Conservation (phyloP, 257 asterid genomes). For the Ocimum tenuiflorum region DNA sequence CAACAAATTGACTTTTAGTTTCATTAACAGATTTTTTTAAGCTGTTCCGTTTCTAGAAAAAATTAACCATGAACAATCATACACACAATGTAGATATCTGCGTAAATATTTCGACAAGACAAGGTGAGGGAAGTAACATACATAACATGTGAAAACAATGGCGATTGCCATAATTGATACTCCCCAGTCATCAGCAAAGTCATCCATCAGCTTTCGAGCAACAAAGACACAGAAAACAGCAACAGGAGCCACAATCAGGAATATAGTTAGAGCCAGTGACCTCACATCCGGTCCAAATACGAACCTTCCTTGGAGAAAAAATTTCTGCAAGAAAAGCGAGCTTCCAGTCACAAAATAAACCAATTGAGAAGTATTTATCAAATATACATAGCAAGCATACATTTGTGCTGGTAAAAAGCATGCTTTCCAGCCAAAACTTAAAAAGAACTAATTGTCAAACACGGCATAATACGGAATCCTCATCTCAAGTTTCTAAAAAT, state of each 20-base stretch:
- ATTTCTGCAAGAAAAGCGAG: constrained; percentile 51
- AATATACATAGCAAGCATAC: too few species aligned
- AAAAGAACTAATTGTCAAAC: background rate
- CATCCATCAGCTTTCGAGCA: constrained; percentile 75
- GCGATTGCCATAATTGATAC: constrained; percentile 68
- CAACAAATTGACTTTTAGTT: too few species aligned
- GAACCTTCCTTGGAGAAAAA: constrained; percentile 80
- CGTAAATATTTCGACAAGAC: background rate
- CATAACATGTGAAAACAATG: constrained; percentile 61
- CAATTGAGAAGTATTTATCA: background rate
- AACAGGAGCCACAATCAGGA: constrained; percentile 82
- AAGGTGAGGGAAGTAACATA: constrained; percentile 28
- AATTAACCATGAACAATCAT: too few species aligned
- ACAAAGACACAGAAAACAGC: constrained; percentile 77
- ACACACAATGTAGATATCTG: too few species aligned
- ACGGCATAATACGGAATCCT: background rate
- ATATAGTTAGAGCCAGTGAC: constrained; percentile 71
- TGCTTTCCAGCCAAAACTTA: background rate
- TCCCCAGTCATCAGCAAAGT: constrained; percentile 61
- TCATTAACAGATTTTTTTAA: too few species aligned
- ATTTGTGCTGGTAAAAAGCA: background rate
- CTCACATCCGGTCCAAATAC: constrained; percentile 93
- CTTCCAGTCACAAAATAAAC: constrained; percentile 10
- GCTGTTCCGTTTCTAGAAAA: too few species aligned
- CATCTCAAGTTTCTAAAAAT: background rate